Base-by-base conservation (phyloP, 805 yeast species). In the Yamadazyma nakazawae region DNA sequence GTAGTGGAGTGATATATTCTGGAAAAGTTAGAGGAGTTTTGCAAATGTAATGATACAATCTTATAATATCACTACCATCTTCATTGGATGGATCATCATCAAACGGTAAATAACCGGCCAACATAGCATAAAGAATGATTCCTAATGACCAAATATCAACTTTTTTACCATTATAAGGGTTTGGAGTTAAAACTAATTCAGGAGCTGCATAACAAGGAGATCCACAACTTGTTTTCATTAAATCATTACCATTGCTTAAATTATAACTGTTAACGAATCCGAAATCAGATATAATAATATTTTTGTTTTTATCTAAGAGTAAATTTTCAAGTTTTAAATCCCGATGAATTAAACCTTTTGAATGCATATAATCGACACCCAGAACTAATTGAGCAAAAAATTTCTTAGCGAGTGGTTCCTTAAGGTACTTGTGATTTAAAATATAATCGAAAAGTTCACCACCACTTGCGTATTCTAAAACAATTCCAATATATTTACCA, bases 151-250 rank as follows among this genome's bases (percentile, higher is more conserved):
- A 94, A 37, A 91, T 85, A 67, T 94, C 99, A 28, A 89, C 97
- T 66, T 89, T 90, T 51, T 89, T 79, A 18, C 96, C 97, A 55
- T 87, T 89, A 62, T 94, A 94, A 13, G 96, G 90, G 45, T 82
- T 79, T 52, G 83, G 88, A 11, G 92, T 85, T 26, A 90, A 84
- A 2, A 94, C 99, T 48, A 94, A 70, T 63, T 94, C 99, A 0
- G 99, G 99, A 1, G 99, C 99, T 0, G 99, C 99, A 66, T 92
- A 92, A 64, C 99, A 92, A 0, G 99, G 99, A 2, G 96, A 88
- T 1, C 99, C 99, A 65, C 99, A 92, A 32, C 91, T 81, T 1
- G 98, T 92, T 61, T 83, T 84, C 98, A 92, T 94, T 38, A 88
- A 70, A 62, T 89, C 96, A 54, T 76, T 63, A 46, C 67, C 77